A percentile compares a stretch with the other conserved stretches of the same genome.
Evolutionary conservation across 2,329 filamentous ascomycete genomes (phyloP).

Genomic region (Apiospora kogelbergensis): DNA sequence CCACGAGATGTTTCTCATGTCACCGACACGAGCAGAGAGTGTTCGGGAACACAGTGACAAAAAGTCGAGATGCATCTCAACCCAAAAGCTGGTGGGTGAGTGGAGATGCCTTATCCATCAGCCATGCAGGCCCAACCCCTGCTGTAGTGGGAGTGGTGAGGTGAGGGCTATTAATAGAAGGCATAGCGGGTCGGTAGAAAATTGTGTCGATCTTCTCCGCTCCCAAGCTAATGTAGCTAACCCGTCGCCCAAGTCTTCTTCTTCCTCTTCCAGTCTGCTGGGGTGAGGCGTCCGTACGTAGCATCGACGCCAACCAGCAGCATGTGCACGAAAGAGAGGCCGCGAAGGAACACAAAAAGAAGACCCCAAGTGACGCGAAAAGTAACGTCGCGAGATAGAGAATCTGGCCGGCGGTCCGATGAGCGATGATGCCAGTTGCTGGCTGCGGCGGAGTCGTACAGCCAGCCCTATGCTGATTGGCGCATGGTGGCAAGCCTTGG

Average conservation of each 20-base stretch:
- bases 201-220: background rate
- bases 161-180: slow-evolving; percentile 2
- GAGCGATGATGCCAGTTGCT: background rate
- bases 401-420: slow-evolving; percentile 4
- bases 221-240: background rate
- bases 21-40: background rate
- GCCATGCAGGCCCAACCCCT: slow-evolving; percentile 1
- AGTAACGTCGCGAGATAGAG: slow-evolving; percentile 3
- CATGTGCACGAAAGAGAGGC: background rate
- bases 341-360: background rate
- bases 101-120: background rate
- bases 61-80: slow-evolving; percentile 3
- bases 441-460: background rate
- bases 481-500: background rate
- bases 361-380: background rate
- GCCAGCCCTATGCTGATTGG: background rate
- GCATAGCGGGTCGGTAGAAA: background rate
- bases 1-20: background rate
- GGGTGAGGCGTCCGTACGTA: background rate
- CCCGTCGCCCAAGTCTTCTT: background rate
- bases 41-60: background rate
- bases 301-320: background rate
- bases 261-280: background rate
- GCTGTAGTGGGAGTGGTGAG: background rate
- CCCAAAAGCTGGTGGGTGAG: background rate